Percentiles rank a stretch among this genome's conserved stretches.
Evolutionary conservation across 2,329 filamentous ascomycete genomes (phyloP).

Genomic region (Aspergillus sp.): DNA sequence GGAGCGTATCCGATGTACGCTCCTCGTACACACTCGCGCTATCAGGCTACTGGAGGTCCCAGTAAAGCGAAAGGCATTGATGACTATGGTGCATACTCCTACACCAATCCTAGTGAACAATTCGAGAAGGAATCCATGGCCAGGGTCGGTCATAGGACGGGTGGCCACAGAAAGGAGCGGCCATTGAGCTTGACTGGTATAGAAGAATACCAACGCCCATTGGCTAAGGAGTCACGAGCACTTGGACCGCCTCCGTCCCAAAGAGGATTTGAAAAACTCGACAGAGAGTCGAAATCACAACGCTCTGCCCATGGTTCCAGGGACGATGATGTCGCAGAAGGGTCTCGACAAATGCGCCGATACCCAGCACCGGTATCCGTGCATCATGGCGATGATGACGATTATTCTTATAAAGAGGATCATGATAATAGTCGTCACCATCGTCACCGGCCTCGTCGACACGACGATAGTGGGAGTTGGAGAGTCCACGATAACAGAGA

Average conservation of each 20-base stretch:
- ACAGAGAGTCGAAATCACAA: constrained; percentile 19
- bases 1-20: constrained; percentile 18
- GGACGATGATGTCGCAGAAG: constrained; percentile 22
- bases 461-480: constrained; percentile 11
- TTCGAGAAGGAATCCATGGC: constrained; percentile 38
- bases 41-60: constrained; percentile 20
- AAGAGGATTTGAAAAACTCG: constrained; percentile 29
- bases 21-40: constrained; percentile 15
- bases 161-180: constrained; percentile 18
- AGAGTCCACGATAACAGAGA: constrained; percentile 13
- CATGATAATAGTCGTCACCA: constrained; percentile 36
- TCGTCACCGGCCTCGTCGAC: constrained; percentile 22
- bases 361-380: constrained; percentile 37
- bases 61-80: constrained; percentile 31
- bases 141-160: constrained; percentile 21
- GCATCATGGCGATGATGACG: constrained; percentile 39
- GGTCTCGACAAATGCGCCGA: constrained; percentile 25
- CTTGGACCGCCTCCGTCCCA: constrained; percentile 29
- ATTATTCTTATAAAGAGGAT: constrained; percentile 34
- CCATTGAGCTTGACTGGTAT: constrained; percentile 33
- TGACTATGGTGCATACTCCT: constrained; percentile 36
- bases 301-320: constrained; percentile 12
- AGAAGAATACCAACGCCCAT: constrained; percentile 22
- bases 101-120: constrained; percentile 39
- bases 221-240: constrained; percentile 18